Evolutionary conservation across 305 asterid genomes (phyloP), one percentile per base, ranked within the genome.

Genomic region (Vinca major): DNA sequence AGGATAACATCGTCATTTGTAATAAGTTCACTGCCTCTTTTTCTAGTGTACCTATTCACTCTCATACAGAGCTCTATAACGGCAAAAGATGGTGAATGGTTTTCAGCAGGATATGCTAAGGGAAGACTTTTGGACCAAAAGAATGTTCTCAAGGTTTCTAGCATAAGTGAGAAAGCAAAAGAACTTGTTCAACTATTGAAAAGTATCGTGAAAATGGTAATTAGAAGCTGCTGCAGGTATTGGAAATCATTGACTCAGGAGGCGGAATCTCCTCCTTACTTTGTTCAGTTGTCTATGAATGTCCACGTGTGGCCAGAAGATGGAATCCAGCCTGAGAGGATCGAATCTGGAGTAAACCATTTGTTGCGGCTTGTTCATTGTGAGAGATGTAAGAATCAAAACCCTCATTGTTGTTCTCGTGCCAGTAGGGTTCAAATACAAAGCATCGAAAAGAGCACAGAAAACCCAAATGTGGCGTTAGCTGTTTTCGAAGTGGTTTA

Each of bases 221-320:
- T 81, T 51, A 74, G 80, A 74, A 83, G 90, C 82, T 91, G 95
- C 75, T 76, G 82, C 53, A 84, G 88, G 72, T 91, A 94, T 86
- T 94, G 99, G 99, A 94, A 94, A 77, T 91, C 97, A 69, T 85
- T 94, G 68, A 94, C 96, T 14, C 99, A 86, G 80, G 99, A 91
- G 85, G 99, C 97, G n/a, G 99, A 94, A 82, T 91, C 96, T 63
- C 99, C 99, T 73, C 99, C 99, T 2, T 94, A 94, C 82, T 91
- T 94, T 67, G 93, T 94, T 67, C 99, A 94, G 74, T 79, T 94
- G 76, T 94, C 99, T 43, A 85, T 94, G 93, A 92, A 84, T 75
- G 99, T 94, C 67, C 83, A 82, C 63, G 50, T 70, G 48, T 94
- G 99, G 97, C 99, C 99, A 7, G 87, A 89, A 77, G 96, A 91